Conservation (phyloP, 495 filamentous ascomycete genomes). For the Bacidia gigantensis region DNA sequence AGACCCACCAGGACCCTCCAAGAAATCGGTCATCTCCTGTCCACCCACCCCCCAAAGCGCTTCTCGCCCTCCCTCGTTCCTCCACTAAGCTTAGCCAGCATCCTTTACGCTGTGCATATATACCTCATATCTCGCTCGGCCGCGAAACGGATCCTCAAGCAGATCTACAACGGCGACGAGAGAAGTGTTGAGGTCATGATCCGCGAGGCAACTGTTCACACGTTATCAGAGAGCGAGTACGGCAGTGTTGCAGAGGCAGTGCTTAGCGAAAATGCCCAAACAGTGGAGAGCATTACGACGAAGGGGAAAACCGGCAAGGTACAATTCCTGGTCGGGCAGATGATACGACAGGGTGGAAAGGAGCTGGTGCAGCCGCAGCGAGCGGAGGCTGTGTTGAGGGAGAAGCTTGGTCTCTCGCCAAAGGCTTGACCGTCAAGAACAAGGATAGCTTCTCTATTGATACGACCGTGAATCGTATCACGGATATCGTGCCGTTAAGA, state of each 20-base stretch:
- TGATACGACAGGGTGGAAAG: conserved; percentile 67
- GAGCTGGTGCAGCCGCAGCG: conserved; percentile 46
- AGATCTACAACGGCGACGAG: conserved; percentile 40
- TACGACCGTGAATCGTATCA: too few relatives aligned
- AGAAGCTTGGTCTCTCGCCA: conserved; percentile 6
- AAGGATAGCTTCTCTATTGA: not conserved
- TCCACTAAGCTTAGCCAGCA: conserved; percentile 44
- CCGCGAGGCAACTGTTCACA: conserved; percentile 39
- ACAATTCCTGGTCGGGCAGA: conserved; percentile 78
- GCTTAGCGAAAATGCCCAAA: conserved; percentile 37
- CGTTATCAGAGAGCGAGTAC: conserved; percentile 28
- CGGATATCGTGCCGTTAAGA: too few relatives aligned
- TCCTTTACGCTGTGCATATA: conserved; percentile 49
- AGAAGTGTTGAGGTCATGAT: conserved; percentile 46
- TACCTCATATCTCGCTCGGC: conserved; percentile 60
- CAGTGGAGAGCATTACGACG: conserved; percentile 52
- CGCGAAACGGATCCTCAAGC: conserved; percentile 60
- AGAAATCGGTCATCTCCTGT: conserved; percentile 66
- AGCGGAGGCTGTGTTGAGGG: conserved; percentile 52
- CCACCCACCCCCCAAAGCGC: conserved; percentile 30
- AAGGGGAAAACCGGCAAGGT: conserved; percentile 62
- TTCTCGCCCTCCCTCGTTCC: conserved; percentile 47
- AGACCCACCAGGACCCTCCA: conserved; percentile 59
- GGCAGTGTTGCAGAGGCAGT: conserved; percentile 28
- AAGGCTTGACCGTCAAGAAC: not conserved